These are phyloP conservation scores for Actinomucor elegans DNA, from an alignment of 371 early-diverging fungal genomes.

Conservation along the genomic window DNA sequence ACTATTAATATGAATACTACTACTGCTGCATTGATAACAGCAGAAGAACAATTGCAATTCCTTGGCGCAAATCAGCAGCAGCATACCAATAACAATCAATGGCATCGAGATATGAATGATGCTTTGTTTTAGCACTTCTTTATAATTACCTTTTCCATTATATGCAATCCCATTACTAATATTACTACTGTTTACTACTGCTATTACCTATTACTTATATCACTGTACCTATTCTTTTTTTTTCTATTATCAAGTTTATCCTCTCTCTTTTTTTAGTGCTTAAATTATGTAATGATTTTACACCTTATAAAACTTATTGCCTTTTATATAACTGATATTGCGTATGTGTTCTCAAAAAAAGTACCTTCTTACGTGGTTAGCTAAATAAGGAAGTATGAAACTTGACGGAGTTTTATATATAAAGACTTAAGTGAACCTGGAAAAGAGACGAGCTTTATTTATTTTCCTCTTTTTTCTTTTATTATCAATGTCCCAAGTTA, in stretches of 20 bases:
- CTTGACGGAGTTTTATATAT: not conserved
- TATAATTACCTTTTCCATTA: not conserved
- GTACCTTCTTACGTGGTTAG: not conserved
- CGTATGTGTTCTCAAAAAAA: no score
- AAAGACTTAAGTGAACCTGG: not conserved
- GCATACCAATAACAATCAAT: not conserved
- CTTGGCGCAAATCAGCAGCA: not conserved
- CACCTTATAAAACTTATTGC: no score
- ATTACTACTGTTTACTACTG: not conserved
- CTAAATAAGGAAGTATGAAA: not conserved
- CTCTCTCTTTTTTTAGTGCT: not conserved
- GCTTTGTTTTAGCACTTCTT: not conserved
- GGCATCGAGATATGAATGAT: not conserved
- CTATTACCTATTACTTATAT: not conserved
- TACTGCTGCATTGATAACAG: no score
- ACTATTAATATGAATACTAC: not conserved
- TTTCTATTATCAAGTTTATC: not conserved
- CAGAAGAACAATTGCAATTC: no score
- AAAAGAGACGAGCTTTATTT: no score
- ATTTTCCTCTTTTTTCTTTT: not conserved
- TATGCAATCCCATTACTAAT: not conserved
- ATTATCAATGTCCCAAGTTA: not conserved
- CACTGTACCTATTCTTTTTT: not conserved
- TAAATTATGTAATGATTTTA: no score
- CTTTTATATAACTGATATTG: no score